These are phyloP conservation scores for Aspergillus flavus DNA, from an alignment of 2,329 filamentous ascomycete species.

Conservation along the genomic window DNA sequence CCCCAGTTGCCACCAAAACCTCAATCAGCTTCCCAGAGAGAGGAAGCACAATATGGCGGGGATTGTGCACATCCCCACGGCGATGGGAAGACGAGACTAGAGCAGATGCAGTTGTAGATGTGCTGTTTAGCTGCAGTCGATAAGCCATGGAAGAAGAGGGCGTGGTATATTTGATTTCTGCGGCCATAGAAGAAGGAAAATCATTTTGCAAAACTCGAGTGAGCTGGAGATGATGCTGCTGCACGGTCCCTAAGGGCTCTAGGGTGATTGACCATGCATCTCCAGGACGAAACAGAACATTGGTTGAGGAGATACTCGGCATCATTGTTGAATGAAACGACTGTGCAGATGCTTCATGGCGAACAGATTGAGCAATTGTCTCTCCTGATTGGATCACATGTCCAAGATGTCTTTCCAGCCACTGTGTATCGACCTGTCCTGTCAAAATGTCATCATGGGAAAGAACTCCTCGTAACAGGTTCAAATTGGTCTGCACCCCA, in stretches of 20 bases:
- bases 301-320: constrained; percentile 34
- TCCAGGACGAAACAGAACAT: constrained; percentile 58
- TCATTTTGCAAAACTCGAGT: constrained; percentile 60
- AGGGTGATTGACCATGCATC: constrained; percentile 61
- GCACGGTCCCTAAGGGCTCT: constrained; percentile 31
- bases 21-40: constrained; percentile 64
- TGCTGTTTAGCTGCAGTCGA: constrained; percentile 50
- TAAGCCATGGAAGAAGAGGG: constrained; percentile 44
- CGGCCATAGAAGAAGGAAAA: constrained; percentile 58
- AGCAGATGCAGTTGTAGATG: constrained; percentile 49
- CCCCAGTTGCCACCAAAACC: constrained; percentile 57
- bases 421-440: constrained; percentile 57
- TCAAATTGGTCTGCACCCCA: constrained; percentile 62
- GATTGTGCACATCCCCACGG: constrained; percentile 53
- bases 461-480: constrained; percentile 58
- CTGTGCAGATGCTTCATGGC: not conserved
- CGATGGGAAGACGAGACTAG: constrained; percentile 46
- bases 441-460: constrained; percentile 52
- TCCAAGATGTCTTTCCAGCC: constrained; percentile 57
- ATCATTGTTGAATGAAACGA: not conserved
- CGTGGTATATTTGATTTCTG: constrained; percentile 55
- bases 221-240: constrained; percentile 56
- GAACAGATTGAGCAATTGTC: constrained; percentile 25
- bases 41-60: constrained; percentile 57
- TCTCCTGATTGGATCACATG: constrained; percentile 41